phyloP scores from a whole-genome alignment of 1,139 yeast species.

The Sugiyamaella xylanicola region DNA sequence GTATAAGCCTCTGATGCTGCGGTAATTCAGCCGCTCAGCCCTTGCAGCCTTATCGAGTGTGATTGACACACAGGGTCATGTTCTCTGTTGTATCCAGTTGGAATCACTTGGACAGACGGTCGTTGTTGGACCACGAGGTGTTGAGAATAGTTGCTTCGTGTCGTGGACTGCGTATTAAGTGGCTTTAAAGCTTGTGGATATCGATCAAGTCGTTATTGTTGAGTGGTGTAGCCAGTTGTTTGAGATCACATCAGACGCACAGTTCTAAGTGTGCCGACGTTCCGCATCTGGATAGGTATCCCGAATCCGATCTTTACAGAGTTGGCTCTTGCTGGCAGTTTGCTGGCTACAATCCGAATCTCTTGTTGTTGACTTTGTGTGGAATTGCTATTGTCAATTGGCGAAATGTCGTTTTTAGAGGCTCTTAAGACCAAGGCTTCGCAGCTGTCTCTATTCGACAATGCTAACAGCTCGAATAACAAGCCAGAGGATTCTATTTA shows the following conservation, averaged over 20 bases:
- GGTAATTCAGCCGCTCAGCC: not conserved
- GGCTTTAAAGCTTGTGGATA: too few species aligned
- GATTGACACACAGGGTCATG: not conserved
- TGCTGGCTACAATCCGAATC: too few species aligned
- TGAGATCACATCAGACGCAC: not conserved
- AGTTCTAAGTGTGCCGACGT: not conserved
- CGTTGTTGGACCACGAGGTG: too few species aligned
- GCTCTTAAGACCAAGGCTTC: conserved; percentile 53
- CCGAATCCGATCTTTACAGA: too few species aligned
- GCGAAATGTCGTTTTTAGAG: conserved; percentile 54
- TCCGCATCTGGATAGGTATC: not conserved
- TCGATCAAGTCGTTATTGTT: too few species aligned
- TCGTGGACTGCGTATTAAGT: too few species aligned
- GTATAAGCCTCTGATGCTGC: not conserved
- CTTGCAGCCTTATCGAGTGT: not conserved
- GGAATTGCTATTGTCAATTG: not conserved
- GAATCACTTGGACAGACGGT: too few species aligned
- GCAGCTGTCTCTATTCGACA: conserved; percentile 47
- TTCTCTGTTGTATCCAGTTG: too few species aligned
- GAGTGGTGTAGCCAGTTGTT: too few species aligned
- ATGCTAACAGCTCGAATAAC: conserved; percentile 32
- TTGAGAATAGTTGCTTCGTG: too few species aligned
- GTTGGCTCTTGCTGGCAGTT: too few species aligned
- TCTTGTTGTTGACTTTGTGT: not conserved
- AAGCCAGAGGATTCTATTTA: conserved; percentile 37